Conservation (phyloP, 441 rosid genomes). For the Corymbia citriodora region DNA sequence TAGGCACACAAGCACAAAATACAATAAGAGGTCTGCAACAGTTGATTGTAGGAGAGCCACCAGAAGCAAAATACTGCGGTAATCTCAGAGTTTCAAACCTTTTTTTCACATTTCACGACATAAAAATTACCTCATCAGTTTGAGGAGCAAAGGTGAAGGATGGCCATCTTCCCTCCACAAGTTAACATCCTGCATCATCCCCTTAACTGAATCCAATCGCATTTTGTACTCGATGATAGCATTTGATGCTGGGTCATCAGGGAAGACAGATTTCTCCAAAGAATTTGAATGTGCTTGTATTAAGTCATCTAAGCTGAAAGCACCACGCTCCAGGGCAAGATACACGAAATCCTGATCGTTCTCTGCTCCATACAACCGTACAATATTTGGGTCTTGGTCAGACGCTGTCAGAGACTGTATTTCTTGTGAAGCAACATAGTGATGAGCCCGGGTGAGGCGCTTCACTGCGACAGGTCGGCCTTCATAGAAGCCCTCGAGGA, state of each 20-base stretch:
- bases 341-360: too few relatives aligned
- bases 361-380: too few relatives aligned
- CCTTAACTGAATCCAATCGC: conserved; percentile 38
- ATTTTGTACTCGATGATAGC: conserved; percentile 30
- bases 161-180: conserved; percentile 75
- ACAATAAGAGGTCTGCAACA: not conserved
- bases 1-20: not conserved
- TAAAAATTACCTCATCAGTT: conserved; percentile 63
- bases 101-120: not conserved
- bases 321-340: too few relatives aligned
- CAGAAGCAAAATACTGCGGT: not conserved
- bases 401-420: too few relatives aligned
- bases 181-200: conserved; percentile 25
- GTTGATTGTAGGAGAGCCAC: not conserved
- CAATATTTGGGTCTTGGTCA: too few relatives aligned
- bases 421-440: too few relatives aligned
- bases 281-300: conserved; percentile 46
- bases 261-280: conserved; percentile 11
- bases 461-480: conserved; percentile 97
- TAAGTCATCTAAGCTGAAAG: conserved; percentile 44
- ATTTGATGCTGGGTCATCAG: conserved; percentile 20
- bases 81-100: not conserved
- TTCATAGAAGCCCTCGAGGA: conserved; percentile 83
- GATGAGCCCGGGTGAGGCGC: conserved; percentile 77
- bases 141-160: conserved; percentile 60